Conservation (phyloP, 2,329 filamentous ascomycete species). For the Diaporthe capsici region DNA sequence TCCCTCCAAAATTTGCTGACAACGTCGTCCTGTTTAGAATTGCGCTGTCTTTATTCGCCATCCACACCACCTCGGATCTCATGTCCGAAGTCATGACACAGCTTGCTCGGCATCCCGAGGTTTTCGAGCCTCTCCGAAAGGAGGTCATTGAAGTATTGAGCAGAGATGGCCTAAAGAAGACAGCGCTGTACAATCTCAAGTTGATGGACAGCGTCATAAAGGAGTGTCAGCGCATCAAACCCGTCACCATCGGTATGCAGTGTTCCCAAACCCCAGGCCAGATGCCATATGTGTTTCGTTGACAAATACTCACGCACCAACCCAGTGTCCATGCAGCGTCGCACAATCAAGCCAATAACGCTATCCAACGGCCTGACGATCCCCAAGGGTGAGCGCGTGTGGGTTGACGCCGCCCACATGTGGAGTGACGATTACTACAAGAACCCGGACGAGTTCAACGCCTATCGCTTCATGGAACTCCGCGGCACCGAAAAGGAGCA, state of each 20-base stretch:
- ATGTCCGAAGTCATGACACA: slow-evolving; percentile 55
- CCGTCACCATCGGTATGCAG: slow-evolving; percentile 3
- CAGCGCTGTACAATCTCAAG: slow-evolving; percentile 54
- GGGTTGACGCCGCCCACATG: slow-evolving; percentile 39
- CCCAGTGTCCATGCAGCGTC: slow-evolving; percentile 2
- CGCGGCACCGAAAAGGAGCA: slow-evolving; percentile 47
- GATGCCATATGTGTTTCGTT: neutral
- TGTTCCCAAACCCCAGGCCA: neutral
- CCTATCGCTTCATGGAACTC: slow-evolving; percentile 48
- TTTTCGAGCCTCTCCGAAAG: slow-evolving; percentile 56
- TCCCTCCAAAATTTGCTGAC: no score
- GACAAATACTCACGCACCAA: neutral
- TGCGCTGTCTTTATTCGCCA: slow-evolving; percentile 54
- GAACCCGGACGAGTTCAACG: slow-evolving; percentile 47
- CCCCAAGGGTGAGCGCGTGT: slow-evolving; percentile 43
- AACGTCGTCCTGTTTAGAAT: slow-evolving; percentile 40
- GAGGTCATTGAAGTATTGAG: slow-evolving; percentile 55
- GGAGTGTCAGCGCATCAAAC: slow-evolving; percentile 51
- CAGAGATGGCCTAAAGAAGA: slow-evolving; percentile 53
- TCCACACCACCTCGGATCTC: slow-evolving; percentile 58
- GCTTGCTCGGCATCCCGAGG: slow-evolving; percentile 55
- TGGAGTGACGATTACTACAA: slow-evolving; percentile 44
- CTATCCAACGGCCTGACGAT: slow-evolving; percentile 46
- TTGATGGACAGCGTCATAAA: slow-evolving; percentile 59
- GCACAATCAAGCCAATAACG: slow-evolving; percentile 33